Base-by-base conservation (phyloP, 2,329 filamentous ascomycete genomes). In the Emmonsiellopsis sp. region DNA sequence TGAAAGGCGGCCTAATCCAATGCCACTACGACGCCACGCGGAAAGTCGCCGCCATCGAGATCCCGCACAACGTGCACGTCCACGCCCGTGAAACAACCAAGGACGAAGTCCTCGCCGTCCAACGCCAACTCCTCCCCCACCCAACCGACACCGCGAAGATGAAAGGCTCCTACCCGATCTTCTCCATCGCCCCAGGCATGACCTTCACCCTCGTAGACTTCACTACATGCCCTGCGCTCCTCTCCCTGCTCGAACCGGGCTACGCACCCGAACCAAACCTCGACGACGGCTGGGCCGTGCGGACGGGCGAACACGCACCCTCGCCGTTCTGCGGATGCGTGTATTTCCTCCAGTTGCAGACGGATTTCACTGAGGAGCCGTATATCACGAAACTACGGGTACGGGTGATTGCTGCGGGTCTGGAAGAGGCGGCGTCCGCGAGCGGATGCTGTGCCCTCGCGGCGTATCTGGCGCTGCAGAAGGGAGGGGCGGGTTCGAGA, bases 151-250 rank as follows among this genome's bases (percentile, higher is more conserved):
- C 61, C 39, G 60, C 60, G 11, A 63, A 62, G 47, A 58, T 62
- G 54, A 59, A 55, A 45, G 62, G 56, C n/a, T 67, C 68, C 4
- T 72, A 77, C 7, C 76, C 78, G 11, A 62, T 81, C 14, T 76
- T 83, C 53, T 83, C 79, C 58, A 80, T 90, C 45, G 86, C 89
- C 37, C 81, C 81, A 44, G 87, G 87, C 47, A 86, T 91, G 83
- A 81, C 80, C 0, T 68, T 66, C 55, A 62, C 62, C 9, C 61
- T 68, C 1, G 59, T 69, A 32, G 63, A 65, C 40, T 56, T 68
- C 46, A 64, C 64, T 2, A 60, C 59, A 7, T 58, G 60, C 40
- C 62, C 61, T 1, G 58, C 60, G 6, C 52, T 64, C 21, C 57
- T 63, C 40, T 57, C 56, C 6, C 53, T 55, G 13, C 55, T 67